Conservation (phyloP, 2,329 filamentous ascomycete genomes). For the Exophiala viscosa region DNA sequence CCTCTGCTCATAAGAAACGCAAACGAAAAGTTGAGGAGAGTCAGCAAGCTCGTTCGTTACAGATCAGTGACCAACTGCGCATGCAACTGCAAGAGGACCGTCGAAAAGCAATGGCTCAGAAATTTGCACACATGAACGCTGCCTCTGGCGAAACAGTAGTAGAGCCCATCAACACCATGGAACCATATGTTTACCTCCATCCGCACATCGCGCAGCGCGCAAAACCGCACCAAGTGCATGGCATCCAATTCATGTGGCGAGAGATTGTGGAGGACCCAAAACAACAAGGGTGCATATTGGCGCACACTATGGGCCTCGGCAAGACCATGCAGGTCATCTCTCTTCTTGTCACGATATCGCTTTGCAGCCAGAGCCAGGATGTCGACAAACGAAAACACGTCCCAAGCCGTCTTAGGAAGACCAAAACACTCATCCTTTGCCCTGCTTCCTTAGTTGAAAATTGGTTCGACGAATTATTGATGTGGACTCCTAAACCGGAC, state of each 20-base stretch:
- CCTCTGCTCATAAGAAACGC: conserved; percentile 44
- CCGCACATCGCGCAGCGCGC: conserved; percentile 61
- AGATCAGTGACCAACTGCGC: conserved; percentile 55
- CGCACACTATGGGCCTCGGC: conserved; percentile 87
- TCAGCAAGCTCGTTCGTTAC: conserved; percentile 50
- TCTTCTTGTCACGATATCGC: conserved; percentile 69
- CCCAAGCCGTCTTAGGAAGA: conserved; percentile 59
- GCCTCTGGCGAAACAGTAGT: conserved; percentile 38
- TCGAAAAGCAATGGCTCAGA: conserved; percentile 33
- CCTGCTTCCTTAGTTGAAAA: conserved; percentile 73
- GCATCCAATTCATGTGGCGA: conserved; percentile 85
- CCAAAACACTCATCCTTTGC: conserved; percentile 69
- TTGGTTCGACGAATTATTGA: conserved; percentile 72
- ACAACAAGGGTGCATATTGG: conserved; percentile 72
- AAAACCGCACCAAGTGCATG: conserved; percentile 75
- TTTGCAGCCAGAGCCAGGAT: conserved; percentile 61
- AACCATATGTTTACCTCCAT: conserved; percentile 53
- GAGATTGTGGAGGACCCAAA: conserved; percentile 64
- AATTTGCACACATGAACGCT: conserved; percentile 39
- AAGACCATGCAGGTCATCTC: conserved; percentile 92
- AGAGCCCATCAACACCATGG: conserved; percentile 41
- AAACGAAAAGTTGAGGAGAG: conserved; percentile 49
- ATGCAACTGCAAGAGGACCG: conserved; percentile 54
- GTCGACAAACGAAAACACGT: conserved; percentile 60
- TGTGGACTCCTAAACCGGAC: conserved; percentile 60